phyloP scores from a whole-genome alignment of 1,284 basidiomycete genomes.

The Rhodotorula sp. region DNA sequence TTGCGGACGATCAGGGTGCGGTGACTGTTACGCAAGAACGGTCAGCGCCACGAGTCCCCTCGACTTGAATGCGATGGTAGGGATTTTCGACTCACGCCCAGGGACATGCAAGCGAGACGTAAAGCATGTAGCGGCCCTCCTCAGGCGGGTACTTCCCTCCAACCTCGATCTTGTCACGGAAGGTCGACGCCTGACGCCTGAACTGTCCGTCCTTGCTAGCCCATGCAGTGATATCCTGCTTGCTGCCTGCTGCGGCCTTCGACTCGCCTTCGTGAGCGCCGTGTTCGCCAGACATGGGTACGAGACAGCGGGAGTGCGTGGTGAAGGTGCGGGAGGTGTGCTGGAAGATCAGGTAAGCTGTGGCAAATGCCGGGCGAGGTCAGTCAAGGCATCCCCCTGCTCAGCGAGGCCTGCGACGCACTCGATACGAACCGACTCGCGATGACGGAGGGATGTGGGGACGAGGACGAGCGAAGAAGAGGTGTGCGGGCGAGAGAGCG shows the following conservation, averaged over 20 bases:
- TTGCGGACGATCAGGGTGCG: conserved; percentile 82
- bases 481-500: background rate
- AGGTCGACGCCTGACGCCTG: conserved; percentile 57
- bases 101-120: conserved; percentile 72
- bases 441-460: background rate
- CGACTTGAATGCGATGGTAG: no score
- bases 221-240: conserved; percentile 59
- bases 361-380: no score
- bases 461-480: background rate
- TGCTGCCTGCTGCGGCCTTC: background rate
- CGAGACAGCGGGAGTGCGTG: background rate
- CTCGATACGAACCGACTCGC: no score
- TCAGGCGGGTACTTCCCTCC: conserved; percentile 73
- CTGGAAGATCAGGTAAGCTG: no score
- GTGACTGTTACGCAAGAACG: conserved; percentile 55
- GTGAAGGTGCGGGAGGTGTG: background rate
- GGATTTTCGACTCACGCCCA: conserved; percentile 19
- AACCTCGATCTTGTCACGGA: conserved; percentile 56
- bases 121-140: conserved; percentile 83
- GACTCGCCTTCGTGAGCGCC: background rate
- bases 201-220: conserved; percentile 72
- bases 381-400: no score
- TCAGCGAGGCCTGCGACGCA: no score
- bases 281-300: background rate
- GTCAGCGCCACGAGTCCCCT: conserved; percentile 39